Percentiles rank a stretch among this genome's conserved stretches.
phyloP scores from a whole-genome alignment of 164 flowering plant genomes.

The Stephania japonica region DNA sequence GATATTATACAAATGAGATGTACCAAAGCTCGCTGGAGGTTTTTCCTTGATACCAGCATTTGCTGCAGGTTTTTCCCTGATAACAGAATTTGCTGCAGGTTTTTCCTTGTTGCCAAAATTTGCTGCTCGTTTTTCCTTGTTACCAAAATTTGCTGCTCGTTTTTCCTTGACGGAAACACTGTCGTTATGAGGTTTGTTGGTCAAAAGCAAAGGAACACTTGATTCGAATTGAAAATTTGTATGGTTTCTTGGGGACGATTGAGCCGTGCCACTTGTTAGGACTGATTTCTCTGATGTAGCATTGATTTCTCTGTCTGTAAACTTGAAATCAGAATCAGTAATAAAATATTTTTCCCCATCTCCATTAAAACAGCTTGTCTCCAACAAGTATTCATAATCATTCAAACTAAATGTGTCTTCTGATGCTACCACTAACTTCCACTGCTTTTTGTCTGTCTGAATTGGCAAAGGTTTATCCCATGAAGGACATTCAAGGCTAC shows the following conservation, averaged over 20 bases:
- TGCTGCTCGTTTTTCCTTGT: too few relatives aligned
- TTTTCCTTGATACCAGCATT: too few relatives aligned
- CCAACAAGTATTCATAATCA: constrained; percentile 13
- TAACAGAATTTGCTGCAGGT: too few relatives aligned
- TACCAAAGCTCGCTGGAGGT: too few relatives aligned
- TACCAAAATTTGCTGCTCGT: neutral
- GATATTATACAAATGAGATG: neutral
- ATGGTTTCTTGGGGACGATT: neutral
- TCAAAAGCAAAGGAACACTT: neutral
- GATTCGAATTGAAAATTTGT: neutral
- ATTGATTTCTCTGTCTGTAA: neutral
- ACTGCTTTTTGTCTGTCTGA: constrained; percentile 22
- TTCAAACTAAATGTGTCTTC: constrained; percentile 24
- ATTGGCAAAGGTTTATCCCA: constrained; percentile 30
- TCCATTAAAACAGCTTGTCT: neutral
- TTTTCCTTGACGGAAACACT: neutral
- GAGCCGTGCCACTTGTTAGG: neutral
- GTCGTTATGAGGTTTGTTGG: too few relatives aligned
- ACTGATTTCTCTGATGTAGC: neutral
- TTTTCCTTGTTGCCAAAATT: too few relatives aligned
- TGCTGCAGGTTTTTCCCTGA: too few relatives aligned
- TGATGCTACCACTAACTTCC: constrained; percentile 16
- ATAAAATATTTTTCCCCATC: neutral
- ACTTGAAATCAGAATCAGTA: neutral
- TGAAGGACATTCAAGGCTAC: constrained; percentile 27